phyloP scores from a whole-genome alignment of 495 filamentous ascomycete species.

The Lophiostoma macrostomum region DNA sequence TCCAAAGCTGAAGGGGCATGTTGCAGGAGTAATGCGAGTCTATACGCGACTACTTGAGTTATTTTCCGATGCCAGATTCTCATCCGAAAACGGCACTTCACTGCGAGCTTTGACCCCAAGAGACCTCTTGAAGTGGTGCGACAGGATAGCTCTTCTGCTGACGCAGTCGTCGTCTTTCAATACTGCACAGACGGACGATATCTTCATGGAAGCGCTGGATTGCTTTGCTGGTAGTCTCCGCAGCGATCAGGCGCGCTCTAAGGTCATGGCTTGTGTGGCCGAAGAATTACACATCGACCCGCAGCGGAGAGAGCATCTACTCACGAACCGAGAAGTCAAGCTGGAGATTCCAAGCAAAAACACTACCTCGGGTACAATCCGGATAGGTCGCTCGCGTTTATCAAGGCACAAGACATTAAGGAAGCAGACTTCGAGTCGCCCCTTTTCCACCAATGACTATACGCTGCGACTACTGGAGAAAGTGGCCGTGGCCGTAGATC shows the following conservation, averaged over 20 bases:
- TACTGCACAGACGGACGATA: conserved; percentile 74
- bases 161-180: conserved; percentile 61
- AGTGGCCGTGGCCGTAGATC: conserved; percentile 73
- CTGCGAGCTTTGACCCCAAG: conserved; percentile 65
- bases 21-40: conserved; percentile 68
- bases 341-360: conserved; percentile 63
- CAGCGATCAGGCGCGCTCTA: conserved; percentile 56
- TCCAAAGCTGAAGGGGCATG: conserved; percentile 65
- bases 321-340: conserved; percentile 32
- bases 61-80: conserved; percentile 50
- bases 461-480: conserved; percentile 74
- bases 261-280: conserved; percentile 67
- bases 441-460: conserved; percentile 73
- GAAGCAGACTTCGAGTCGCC: conserved; percentile 47
- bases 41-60: conserved; percentile 63
- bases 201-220: conserved; percentile 87
- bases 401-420: conserved; percentile 20
- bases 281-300: conserved; percentile 81
- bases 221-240: conserved; percentile 79
- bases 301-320: conserved; percentile 57
- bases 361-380: conserved; percentile 19
- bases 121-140: conserved; percentile 88
- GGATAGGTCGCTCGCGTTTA: conserved; percentile 25
- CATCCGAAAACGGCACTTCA: conserved; percentile 46
- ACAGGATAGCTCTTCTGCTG: conserved; percentile 59